phyloP scores from a whole-genome alignment of 371 early-diverging fungal species.

The Neoconidiobolus thromboides region DNA sequence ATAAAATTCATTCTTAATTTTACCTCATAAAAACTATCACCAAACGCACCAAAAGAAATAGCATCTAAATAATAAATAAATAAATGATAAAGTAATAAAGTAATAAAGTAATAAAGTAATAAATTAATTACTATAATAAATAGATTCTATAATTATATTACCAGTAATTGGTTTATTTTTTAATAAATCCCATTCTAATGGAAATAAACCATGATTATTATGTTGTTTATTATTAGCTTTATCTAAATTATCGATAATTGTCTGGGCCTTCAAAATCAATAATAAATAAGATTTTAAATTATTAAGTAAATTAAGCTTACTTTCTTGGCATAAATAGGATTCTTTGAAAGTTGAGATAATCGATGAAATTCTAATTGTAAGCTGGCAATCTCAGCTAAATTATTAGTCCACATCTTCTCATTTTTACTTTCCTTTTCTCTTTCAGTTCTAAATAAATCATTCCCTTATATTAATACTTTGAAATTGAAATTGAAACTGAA shows the following conservation, averaged over 20 bases:
- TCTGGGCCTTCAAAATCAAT: not conserved
- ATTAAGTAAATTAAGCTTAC: not conserved
- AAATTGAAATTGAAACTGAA: not conserved
- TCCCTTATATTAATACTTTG: too few relatives aligned
- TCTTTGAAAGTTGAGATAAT: constrained; percentile 47
- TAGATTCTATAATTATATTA: not conserved
- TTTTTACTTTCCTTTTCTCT: not conserved
- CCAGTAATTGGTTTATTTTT: constrained; percentile 8
- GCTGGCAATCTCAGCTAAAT: constrained; percentile 72
- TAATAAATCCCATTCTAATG: not conserved
- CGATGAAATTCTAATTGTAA: constrained; percentile 71
- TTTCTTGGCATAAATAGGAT: constrained; percentile 26
- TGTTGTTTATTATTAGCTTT: too few relatives aligned
- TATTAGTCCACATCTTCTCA: not conserved
- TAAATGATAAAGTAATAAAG: constrained; percentile 7
- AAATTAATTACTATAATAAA: not conserved
- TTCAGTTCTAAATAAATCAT: not conserved
- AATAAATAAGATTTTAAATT: not conserved
- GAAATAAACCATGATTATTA: not conserved
- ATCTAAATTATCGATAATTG: not conserved
- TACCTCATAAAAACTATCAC: constrained; percentile 6
- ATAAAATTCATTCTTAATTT: not conserved
- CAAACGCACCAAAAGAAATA: constrained; percentile 4
- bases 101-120: not conserved
- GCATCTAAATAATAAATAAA: not conserved